Base-by-base conservation (phyloP, 768 basidiomycete genomes). In the Dentipellis fragilis region DNA sequence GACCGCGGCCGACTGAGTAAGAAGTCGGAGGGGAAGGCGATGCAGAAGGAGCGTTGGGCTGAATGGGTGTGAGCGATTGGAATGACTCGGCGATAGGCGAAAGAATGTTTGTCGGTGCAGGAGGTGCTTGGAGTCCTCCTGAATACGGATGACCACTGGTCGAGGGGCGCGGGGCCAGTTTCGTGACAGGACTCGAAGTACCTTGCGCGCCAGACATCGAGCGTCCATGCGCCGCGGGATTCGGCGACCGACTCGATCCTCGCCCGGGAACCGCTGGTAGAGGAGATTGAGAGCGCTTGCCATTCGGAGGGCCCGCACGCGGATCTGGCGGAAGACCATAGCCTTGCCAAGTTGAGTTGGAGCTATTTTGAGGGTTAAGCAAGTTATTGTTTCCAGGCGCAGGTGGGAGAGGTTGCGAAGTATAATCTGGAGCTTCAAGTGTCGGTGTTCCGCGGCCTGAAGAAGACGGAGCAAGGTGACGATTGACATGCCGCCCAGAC, bases 51-150 rank as follows among this genome's bases (percentile, higher is more conserved):
- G 81, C 7, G 82, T 75, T 2, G 81, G 74, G 9, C 73, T 75
- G 49, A 66, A 67, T 21, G 58, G 57, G 51, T 37, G 60, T 54
- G 23, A 52, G 51, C 63, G 51, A 73, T 71, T 46, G 68, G 65
- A 84, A 88, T 1, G 78, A 70, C 65, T 91, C 88, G 22, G 81
- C 75, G 54, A 91, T 87, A 0, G 88, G 89, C 1, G 89, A 89
- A 49, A 91, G 76, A 35, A 57, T 57, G 29, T 47, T 49, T 42
- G 75, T 78, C 4, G 72, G 66, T 1, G 67, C 63, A 52, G 63
- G 63, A 56, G 63, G 68, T 34, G 64, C 57, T 63, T 80, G 80
- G 52, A 76, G 73, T 21, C 72, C 78, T 0, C 82, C 80, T 0
- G 84, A 83, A 63, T 87, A 85, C 7, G 68, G 64, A 73, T 73